phyloP scores from a whole-genome alignment of 176 grass and related monocot species.

The Cenchrus americanus region DNA sequence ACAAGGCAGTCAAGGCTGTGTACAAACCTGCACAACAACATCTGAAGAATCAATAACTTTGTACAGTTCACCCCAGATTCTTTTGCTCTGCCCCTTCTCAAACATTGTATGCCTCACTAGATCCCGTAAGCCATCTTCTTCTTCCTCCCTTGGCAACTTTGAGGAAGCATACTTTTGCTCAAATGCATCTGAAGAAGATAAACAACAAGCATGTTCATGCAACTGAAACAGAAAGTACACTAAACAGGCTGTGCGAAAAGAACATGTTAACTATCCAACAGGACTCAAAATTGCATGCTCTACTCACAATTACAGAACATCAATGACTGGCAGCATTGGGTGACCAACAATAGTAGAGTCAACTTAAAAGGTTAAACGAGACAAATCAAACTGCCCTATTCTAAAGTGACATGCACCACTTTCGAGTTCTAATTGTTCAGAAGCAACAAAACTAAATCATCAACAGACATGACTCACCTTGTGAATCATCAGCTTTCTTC shows the following conservation, averaged over 20 bases:
- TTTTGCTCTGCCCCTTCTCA: conserved; percentile 95
- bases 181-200: conserved; percentile 59
- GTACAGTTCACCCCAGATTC: conserved; percentile 99
- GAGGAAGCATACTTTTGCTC: conserved; percentile 72
- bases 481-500: conserved; percentile 73
- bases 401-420: not conserved
- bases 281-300: not conserved
- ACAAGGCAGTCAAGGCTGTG: too few species aligned
- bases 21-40: conserved; percentile 84
- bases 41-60: conserved; percentile 97
- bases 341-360: not conserved
- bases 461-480: conserved; percentile 57
- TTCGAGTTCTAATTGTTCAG: not conserved
- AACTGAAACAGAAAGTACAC: not conserved
- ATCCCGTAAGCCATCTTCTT: conserved; percentile 93
- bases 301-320: not conserved
- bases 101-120: conserved; percentile 97
- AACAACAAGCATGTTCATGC: not conserved
- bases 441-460: not conserved
- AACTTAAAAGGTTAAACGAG: not conserved
- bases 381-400: not conserved
- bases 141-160: conserved; percentile 61
- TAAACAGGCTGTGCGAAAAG: not conserved
- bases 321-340: not conserved
- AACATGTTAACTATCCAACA: not conserved